phyloP scores from a whole-genome alignment of 148 eudicot species.

The Silene uniflora region DNA sequence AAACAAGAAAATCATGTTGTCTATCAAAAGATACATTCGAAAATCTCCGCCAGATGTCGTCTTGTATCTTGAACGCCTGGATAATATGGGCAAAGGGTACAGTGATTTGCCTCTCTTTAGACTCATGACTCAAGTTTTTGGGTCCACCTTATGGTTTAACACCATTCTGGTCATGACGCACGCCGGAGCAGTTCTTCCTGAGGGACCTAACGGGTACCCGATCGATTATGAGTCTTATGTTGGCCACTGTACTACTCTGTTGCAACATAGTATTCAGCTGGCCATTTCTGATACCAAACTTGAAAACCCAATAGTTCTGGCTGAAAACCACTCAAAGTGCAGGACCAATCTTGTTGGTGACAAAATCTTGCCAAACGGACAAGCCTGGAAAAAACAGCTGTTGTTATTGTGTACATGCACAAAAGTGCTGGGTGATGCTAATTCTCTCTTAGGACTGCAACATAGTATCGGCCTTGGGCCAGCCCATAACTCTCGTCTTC shows the following conservation, averaged over 20 bases:
- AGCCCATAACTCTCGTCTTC: slow-evolving; percentile 39
- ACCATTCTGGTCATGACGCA: slow-evolving; percentile 90
- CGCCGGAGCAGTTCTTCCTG: slow-evolving; percentile 72
- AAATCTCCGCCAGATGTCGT: slow-evolving; percentile 83
- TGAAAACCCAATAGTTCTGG: slow-evolving; percentile 77
- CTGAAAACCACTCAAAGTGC: slow-evolving; percentile 78
- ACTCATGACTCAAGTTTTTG: slow-evolving; percentile 77
- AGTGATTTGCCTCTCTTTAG: slow-evolving; percentile 78
- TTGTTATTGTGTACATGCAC: slow-evolving; percentile 72
- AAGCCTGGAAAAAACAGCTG: slow-evolving; percentile 75
- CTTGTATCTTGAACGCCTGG: slow-evolving; percentile 84
- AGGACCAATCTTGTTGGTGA: slow-evolving; percentile 64
- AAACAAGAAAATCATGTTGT: slow-evolving; percentile 66
- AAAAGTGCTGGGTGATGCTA: slow-evolving; percentile 82
- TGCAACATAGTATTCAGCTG: slow-evolving; percentile 71
- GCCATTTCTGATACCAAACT: slow-evolving; percentile 72
- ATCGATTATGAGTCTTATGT: slow-evolving; percentile 72
- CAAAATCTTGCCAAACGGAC: slow-evolving; percentile 89
- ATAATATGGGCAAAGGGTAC: slow-evolving; percentile 55
- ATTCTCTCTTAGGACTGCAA: slow-evolving; percentile 57
- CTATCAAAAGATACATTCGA: slow-evolving; percentile 57
- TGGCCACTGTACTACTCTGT: slow-evolving; percentile 53
- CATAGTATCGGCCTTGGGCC: slow-evolving; percentile 72
- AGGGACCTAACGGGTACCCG: slow-evolving; percentile 73
- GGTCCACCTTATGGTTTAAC: slow-evolving; percentile 88